phyloP scores from a whole-genome alignment of 768 basidiomycete genomes.

The Hemileccinum rubropunctum region DNA sequence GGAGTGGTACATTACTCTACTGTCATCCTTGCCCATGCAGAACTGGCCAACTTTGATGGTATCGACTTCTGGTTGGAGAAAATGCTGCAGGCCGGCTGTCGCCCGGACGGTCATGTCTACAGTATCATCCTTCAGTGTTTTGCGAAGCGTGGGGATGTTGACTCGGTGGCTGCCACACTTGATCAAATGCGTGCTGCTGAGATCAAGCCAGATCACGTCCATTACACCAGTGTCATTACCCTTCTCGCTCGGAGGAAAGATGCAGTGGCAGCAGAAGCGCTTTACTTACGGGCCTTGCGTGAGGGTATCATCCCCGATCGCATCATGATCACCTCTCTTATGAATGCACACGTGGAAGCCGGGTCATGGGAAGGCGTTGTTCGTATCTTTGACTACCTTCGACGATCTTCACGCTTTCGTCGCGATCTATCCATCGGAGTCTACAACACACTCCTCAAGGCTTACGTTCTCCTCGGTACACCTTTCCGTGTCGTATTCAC shows the following conservation, averaged over 20 bases:
- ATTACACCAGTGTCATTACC: constrained; percentile 69
- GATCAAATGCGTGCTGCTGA: constrained; percentile 58
- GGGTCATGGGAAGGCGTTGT: constrained; percentile 79
- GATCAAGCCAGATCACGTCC: constrained; percentile 43
- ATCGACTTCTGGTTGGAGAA: constrained; percentile 53
- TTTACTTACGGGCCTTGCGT: constrained; percentile 61
- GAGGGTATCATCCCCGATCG: constrained; percentile 64
- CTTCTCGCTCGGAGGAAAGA: constrained; percentile 63
- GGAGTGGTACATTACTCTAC: constrained; percentile 51
- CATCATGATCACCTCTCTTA: constrained; percentile 63
- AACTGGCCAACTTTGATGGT: constrained; percentile 43
- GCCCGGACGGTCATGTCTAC: constrained; percentile 56
- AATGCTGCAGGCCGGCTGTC: constrained; percentile 47
- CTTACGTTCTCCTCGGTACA: constrained; percentile 76
- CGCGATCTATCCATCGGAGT: constrained; percentile 53
- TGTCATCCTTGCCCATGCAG: constrained; percentile 54
- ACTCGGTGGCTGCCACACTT: constrained; percentile 47
- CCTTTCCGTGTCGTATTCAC: constrained; percentile 63
- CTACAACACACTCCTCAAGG: constrained; percentile 79
- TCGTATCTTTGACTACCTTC: constrained; percentile 63
- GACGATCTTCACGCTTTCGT: constrained; percentile 32
- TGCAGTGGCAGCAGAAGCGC: constrained; percentile 57
- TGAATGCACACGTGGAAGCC: constrained; percentile 81
- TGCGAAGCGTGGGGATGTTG: constrained; percentile 52
- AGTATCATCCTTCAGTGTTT: constrained; percentile 60